Evolutionary conservation across 2,329 filamentous ascomycete genomes (phyloP).

Genomic region (Cylindrodendrum hubeiense): DNA sequence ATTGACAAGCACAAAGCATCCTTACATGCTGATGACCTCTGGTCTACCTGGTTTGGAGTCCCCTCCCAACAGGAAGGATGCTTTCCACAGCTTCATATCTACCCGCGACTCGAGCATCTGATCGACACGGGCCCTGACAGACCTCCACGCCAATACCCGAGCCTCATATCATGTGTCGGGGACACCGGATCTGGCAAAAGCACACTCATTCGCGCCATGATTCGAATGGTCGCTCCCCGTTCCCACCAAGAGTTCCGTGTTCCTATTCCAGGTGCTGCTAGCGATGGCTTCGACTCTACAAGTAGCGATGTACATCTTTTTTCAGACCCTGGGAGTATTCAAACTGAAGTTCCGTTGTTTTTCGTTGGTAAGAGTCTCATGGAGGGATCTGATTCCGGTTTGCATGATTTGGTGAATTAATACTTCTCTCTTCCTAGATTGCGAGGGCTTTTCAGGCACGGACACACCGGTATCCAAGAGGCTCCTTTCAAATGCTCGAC

Average conservation of each 20-base stretch:
- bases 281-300: constrained; percentile 8
- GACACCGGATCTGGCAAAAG: constrained; percentile 31
- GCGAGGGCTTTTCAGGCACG: no score
- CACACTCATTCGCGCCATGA: constrained; percentile 28
- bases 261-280: constrained; percentile 19
- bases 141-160: constrained; percentile 15
- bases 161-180: constrained; percentile 29
- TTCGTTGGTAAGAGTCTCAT: constrained; percentile 20
- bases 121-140: not conserved
- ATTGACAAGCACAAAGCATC: not conserved
- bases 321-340: constrained; percentile 14
- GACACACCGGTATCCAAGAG: no score
- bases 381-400: constrained; percentile 12
- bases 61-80: not conserved
- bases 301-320: constrained; percentile 32
- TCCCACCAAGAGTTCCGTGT: not conserved
- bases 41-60: not conserved
- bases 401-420: no score
- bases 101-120: not conserved
- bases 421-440: no score
- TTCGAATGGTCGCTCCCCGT: constrained; percentile 14
- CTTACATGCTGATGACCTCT: not conserved
- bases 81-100: constrained; percentile 3
- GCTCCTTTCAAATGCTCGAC: no score
- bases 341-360: constrained; percentile 7